These are phyloP conservation scores for Calonectria leucothoes DNA, from an alignment of 2,329 filamentous ascomycete species.

Conservation along the genomic window DNA sequence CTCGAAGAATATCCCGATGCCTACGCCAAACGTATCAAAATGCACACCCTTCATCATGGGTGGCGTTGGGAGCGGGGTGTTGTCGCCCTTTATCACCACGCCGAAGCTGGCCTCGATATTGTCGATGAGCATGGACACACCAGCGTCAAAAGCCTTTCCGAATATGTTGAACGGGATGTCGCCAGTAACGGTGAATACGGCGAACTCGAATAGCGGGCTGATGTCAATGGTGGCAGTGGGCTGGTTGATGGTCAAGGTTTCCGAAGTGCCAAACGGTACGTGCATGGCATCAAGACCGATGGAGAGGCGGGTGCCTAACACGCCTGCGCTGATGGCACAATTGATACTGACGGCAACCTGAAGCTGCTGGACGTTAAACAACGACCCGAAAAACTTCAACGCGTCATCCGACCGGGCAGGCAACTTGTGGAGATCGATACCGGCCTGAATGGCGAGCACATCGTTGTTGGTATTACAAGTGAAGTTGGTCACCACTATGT, in stretches of 20 bases:
- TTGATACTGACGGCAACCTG: neutral
- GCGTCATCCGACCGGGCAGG: neutral
- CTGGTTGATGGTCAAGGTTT: neutral
- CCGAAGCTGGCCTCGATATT: neutral
- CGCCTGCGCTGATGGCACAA: neutral
- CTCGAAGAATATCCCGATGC: neutral
- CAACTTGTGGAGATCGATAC: neutral
- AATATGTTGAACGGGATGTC: neutral
- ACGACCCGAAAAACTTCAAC: neutral
- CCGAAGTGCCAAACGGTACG: neutral
- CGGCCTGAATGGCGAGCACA: neutral
- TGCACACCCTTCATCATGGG: constrained; percentile 5
- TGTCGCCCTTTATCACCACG: neutral
- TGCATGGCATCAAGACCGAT: neutral
- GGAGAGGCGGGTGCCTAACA: neutral
- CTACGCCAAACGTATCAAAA: constrained; percentile 1
- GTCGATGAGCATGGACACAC: neutral
- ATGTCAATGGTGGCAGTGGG: neutral
- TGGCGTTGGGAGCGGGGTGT: neutral
- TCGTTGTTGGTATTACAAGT: neutral
- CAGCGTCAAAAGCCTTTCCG: neutral
- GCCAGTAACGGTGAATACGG: neutral
- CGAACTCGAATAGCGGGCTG: neutral
- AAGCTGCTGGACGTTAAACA: neutral
- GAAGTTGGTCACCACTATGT: neutral